Evolutionary conservation across 2,329 filamentous ascomycete species (phyloP).

Genomic region (Anisogramma anomala): DNA sequence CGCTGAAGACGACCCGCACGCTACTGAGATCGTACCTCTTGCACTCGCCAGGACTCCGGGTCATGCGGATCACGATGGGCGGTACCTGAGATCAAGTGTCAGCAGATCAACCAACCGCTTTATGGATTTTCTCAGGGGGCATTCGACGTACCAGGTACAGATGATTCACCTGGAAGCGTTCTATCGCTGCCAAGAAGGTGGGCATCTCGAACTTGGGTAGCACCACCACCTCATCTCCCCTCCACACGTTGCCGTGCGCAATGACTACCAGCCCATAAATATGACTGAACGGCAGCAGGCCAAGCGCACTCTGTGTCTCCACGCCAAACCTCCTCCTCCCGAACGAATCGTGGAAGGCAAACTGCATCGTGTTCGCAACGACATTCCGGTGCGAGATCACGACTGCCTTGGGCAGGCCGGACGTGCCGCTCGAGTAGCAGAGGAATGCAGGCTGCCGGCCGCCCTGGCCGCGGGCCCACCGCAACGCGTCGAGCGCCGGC

Average conservation of each 20-base stretch:
- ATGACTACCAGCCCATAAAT: conserved; percentile 69
- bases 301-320: conserved; percentile 40
- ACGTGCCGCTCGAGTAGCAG: conserved; percentile 72
- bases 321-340: conserved; percentile 27
- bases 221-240: conserved; percentile 61
- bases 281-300: conserved; percentile 69
- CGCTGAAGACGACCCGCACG: conserved; percentile 55
- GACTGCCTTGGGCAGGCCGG: conserved; percentile 73
- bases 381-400: conserved; percentile 74
- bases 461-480: conserved; percentile 54
- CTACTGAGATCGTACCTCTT: conserved; percentile 61
- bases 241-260: conserved; percentile 51
- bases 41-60: conserved; percentile 50
- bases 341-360: conserved; percentile 32
- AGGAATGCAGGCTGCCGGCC: conserved; percentile 61
- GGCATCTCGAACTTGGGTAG: conserved; percentile 63
- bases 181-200: conserved; percentile 48
- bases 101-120: not conserved
- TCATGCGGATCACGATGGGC: conserved; percentile 68
- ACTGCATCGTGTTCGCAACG: conserved; percentile 63
- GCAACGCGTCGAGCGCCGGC: conserved; percentile 41
- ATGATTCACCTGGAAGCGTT: conserved; percentile 53
- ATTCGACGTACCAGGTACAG: conserved; percentile 47
- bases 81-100: conserved; percentile 44
- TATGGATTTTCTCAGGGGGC: not conserved